Evolutionary conservation across 139 green algal species (phyloP), one percentile per base, ranked within the genome.

Genomic region (Coccomyxa sp.): DNA sequence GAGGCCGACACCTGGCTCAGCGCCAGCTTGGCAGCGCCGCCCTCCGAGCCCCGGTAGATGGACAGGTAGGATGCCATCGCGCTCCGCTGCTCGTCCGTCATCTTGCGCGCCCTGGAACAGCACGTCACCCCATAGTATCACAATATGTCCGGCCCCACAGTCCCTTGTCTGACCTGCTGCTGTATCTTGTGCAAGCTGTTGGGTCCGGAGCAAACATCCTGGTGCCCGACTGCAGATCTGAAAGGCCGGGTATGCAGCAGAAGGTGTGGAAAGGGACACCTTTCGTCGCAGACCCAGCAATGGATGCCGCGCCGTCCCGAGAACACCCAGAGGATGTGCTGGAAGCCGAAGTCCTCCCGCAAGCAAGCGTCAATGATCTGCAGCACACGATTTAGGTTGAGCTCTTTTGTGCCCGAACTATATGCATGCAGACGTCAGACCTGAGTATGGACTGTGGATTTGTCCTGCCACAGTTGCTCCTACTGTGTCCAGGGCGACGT

Each of bases 281-380:
- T 89, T 39, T 91, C 81, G 70, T 99, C 96, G 80, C 94, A 97
- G 44, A 99, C 95, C 96, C 96, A 99, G 83, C 91, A 95, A 74
- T 99, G 96, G 41, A 99, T 89, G 24, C 96, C 96, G 73, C 96
- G 87, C 6, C 96, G 88, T 0, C 96, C 96, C 0, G 94, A 98
- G 88, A 95, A 99, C 16, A 99, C 96, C 91, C 94, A 99, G 68
- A 99, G 87, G 31, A 99, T 91, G 83, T 99, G 92, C 69, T 93
- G 37, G 83, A 98, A 99, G 27, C 96, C 96, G 87, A 99, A 99
- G 81, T 99, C 96, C 40, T 97, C 80, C 10, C 91, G 83, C 86
- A 99, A 86, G 0, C 85, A 88, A 8, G 35, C 39, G 78, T 98
- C 95, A 39, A 98, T 86, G 44, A 98, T 83, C 88, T 95, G 86